Base-by-base conservation (phyloP, 2,329 filamentous ascomycete genomes). In the Fusarium anguioides region DNA sequence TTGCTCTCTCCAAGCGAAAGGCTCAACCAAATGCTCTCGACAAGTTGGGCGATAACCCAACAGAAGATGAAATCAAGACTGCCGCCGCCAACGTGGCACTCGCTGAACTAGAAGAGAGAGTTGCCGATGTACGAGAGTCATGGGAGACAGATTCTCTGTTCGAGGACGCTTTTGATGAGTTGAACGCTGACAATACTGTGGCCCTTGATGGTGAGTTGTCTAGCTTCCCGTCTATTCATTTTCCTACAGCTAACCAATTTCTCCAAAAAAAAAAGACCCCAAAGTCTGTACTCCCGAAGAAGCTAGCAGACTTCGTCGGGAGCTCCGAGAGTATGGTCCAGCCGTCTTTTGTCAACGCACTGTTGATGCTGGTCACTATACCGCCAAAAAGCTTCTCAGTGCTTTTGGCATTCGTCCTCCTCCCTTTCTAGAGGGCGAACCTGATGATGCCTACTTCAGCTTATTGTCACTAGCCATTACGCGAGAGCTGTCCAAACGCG, bases 331-430 rank as follows among this genome's bases (percentile, higher is more conserved):
- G 50, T 83, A 94, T 64, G 94, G 94, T n/a, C 91, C 92, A 21
- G 86, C 88, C 62, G 85, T 90, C 62, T 97, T 97, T 77, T 88
- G 92, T 74, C 83, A 88, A 71, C 85, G 89, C 70, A 94, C 91
- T 29, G 83, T 96, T 48, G 87, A 89, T 65, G 84, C 84, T 51
- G 88, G 89, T 29, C 84, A 83, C 49, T 89, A 96, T 75, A 89
- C 90, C 20, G 91, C 91, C 53, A 93, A 91, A 80, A 95, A 93
- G 79, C 84, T 97, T 27, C 89, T 95, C 75, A 94, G 92, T 10
- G 94, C 93, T 15, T 97, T 97, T 81, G 90, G 89, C 60, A 87
- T 97, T 70, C 83, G 86, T 36, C 88, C 92, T 40, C 92, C 93
- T 4, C 78, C 82, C 35, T 94, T 93, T 74, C 86, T 97, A 15